A percentile compares a stretch with the other conserved stretches of the same genome.
These are phyloP conservation scores for Thinopyrum elongatum DNA, from an alignment of 176 grass and related monocot species.

Conservation along the genomic window DNA sequence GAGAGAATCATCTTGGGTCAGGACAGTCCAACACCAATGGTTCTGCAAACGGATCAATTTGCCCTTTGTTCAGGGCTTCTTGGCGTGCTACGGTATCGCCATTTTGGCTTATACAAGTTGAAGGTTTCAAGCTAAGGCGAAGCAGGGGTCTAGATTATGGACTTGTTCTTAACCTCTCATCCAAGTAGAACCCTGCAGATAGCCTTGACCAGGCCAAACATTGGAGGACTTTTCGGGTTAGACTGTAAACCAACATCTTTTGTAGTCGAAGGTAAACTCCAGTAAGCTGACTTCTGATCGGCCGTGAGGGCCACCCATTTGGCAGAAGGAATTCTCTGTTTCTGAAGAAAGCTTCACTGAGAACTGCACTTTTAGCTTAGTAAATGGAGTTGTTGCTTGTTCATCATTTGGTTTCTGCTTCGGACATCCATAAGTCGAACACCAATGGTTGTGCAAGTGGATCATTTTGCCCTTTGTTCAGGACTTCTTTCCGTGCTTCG, in stretches of 20 bases:
- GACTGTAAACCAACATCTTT: neutral
- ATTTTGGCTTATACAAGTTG: neutral
- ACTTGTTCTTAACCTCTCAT: neutral
- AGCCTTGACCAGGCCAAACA: neutral
- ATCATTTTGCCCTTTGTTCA: neutral
- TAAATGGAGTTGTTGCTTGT: too few species aligned
- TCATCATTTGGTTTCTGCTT: too few species aligned
- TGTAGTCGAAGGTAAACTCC: neutral
- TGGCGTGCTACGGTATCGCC: neutral
- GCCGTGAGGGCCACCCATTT: neutral
- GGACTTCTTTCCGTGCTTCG: neutral
- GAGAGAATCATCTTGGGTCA: neutral
- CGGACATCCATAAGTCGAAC: too few species aligned
- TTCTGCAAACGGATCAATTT: too few species aligned
- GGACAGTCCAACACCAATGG: too few species aligned
- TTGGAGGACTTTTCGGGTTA: neutral
- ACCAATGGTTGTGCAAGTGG: too few species aligned
- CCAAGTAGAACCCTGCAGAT: neutral
- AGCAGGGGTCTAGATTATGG: neutral
- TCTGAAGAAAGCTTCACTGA: neutral
- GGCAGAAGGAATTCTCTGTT: neutral
- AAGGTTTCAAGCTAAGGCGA: neutral
- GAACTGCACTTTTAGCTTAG: neutral
- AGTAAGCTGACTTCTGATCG: neutral
- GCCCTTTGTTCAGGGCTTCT: neutral